Base-by-base conservation (phyloP, 306 rosid genomes). In the Vigna hirtella region DNA sequence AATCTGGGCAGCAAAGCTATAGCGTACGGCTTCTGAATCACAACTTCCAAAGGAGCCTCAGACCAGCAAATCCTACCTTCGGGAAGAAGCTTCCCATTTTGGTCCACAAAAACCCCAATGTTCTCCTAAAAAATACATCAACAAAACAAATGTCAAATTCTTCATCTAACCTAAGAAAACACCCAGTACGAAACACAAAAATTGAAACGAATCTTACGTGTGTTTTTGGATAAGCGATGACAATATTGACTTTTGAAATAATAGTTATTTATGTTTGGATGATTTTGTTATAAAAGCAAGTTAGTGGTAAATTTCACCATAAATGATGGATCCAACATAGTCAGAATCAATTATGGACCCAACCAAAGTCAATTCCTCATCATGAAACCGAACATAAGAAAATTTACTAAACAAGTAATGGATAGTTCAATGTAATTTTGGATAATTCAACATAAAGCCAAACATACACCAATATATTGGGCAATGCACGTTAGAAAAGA, bases 11-110 rank as follows among this genome's bases (percentile, higher is more conserved):
- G 86, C 68, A 93, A 70, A 84, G 91, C 97, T 36, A 93, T 84
- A 70, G 92, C 99, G 84, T 96, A 96, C 2, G 98, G 97, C 80
- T 90, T 93, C 86, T 86, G 94, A 81, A 93, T 88, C 73, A 90
- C 91, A 47, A 93, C 91, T 65, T 88, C 90, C 17, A 79, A 42
- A n/a, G 99, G 98, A 47, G 98, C 91, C 90, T 96, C 98, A 2
- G 99, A 91, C 99, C 99, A 96, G 82, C 94, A 91, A 89, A 96
- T 81, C 86, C 99, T 89, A 30, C 99, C 99, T 84, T 96, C 93
- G 20, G 87, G 91, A 78, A 83, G 82, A 84, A 96, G 99, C 62
- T 96, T 96, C 75, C 98, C 99, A 79, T 96, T 93, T 93, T 93
- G 98, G 78, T 96, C 98, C 80, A 93, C 97, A 67, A 96, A 89